Conservation (phyloP, 1,284 basidiomycete genomes). For the Apiotrichum gracile region DNA sequence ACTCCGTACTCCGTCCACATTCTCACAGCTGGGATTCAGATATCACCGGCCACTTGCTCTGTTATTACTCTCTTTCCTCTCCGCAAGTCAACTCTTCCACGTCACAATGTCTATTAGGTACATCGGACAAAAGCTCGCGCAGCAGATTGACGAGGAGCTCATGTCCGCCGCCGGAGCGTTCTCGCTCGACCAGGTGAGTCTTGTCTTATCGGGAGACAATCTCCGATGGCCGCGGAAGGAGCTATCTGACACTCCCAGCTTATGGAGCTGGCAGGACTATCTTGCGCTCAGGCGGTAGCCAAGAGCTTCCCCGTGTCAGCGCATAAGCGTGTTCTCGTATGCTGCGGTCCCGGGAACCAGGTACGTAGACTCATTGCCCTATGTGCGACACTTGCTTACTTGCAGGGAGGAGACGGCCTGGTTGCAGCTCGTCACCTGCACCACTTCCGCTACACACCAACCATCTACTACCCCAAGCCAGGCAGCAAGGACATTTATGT, state of each 20-base stretch:
- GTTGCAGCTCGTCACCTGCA: conserved; percentile 91
- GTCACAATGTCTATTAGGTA: conserved; percentile 65
- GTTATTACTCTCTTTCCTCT: no score
- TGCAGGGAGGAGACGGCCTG: conserved; percentile 83
- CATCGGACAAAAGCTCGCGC: conserved; percentile 69
- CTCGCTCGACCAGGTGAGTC: conserved; percentile 73
- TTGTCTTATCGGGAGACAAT: not conserved
- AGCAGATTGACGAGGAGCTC: conserved; percentile 90
- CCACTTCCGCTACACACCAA: conserved; percentile 81
- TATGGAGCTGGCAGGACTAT: conserved; percentile 97
- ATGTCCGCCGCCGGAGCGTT: conserved; percentile 80
- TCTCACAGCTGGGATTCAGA: not conserved
- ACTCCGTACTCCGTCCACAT: no score
- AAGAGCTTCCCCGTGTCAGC: conserved; percentile 64
- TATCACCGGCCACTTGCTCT: no score
- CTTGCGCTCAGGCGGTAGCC: conserved; percentile 84
- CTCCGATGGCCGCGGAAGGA: not conserved
- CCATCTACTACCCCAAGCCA: conserved; percentile 87
- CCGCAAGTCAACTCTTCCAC: not conserved
- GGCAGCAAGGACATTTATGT: conserved; percentile 73
- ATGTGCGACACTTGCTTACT: not conserved
- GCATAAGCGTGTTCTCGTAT: conserved; percentile 74
- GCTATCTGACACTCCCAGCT: conserved; percentile 53
- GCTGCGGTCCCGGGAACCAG: conserved; percentile 94
- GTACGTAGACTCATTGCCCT: conserved; percentile 23